Percentiles rank a stretch among this genome's conserved stretches.
Evolutionary conservation across 768 basidiomycete species (phyloP).

Genomic region (Boletus barrowsii): DNA sequence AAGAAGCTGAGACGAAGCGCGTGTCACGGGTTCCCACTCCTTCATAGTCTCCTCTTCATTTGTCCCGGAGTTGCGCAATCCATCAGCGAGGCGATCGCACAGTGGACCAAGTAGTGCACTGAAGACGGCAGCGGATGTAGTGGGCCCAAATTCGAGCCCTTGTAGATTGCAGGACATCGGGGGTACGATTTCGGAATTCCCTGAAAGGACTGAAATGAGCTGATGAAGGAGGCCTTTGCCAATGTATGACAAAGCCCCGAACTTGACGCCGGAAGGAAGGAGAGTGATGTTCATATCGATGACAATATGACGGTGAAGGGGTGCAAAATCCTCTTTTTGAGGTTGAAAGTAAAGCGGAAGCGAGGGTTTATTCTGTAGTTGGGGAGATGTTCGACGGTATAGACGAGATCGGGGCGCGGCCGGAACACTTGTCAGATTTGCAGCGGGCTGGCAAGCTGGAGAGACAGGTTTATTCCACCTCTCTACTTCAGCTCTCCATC

Average conservation of each 20-base stretch:
- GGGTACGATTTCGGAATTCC: conserved; percentile 21
- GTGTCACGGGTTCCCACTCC: conserved; percentile 42
- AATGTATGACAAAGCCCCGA: conserved; percentile 51
- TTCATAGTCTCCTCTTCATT: conserved; percentile 21
- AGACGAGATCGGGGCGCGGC: conserved; percentile 11
- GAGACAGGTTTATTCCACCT: conserved; percentile 29
- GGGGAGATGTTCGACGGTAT: conserved; percentile 13
- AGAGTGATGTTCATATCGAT: conserved; percentile 52
- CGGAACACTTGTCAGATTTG: conserved; percentile 1
- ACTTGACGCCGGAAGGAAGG: conserved; percentile 51
- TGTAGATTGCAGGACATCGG: conserved; percentile 34
- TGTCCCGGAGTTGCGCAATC: conserved; percentile 33
- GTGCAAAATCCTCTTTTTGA: conserved; percentile 3
- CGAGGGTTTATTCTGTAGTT: conserved; percentile 7
- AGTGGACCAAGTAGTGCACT: conserved; percentile 43
- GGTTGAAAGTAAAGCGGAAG: conserved; percentile 17
- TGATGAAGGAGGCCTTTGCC: conserved; percentile 60
- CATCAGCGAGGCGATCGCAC: conserved; percentile 42
- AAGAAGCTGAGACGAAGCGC: conserved; percentile 41
- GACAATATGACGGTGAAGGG: conserved; percentile 24
- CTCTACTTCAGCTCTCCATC: conserved; percentile 31
- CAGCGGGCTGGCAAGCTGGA: conserved; percentile 10
- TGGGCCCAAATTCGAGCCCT: conserved; percentile 43
- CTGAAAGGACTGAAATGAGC: conserved; percentile 42
- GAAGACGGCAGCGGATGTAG: conserved; percentile 45